Evolutionary conservation across 2,329 filamentous ascomycete genomes (phyloP), one percentile per base, ranked within the genome.

Genomic region (Hymenoscyphus fructigenus): DNA sequence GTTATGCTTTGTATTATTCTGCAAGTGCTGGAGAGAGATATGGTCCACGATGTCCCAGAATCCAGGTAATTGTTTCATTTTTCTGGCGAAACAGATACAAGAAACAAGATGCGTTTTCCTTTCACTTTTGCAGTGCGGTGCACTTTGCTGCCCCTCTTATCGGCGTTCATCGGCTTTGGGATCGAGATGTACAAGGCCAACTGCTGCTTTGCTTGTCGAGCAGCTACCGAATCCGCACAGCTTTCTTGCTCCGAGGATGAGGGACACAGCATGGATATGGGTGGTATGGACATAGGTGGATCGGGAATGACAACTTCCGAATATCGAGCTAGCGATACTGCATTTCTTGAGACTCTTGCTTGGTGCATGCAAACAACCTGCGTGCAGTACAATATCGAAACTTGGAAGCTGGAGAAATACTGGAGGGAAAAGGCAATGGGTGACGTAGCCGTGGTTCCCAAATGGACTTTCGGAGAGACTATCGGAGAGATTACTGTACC

Each of bases 361-460:
- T 76, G 66, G 65, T 76, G 75, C 60, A 68, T 77, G 55, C 62
- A 69, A 23, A 60, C 57, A 14, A 71, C 66, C 38, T 77, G 75
- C 60, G 63, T 62, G 17, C 28, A 64, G 15, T 38, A 34, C 14
- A 55, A 67, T 7, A 62, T 71, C 5, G 56, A 65, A 5, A 55
- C 67, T 12, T 74, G 64, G 61, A 65, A 67, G 32, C 59, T 74
- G 14, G 71, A 75, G 64, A 53, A 61, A 7, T 73, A 69, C 61
- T 75, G 74, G 75, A n/a, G 69, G 15, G 63, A 65, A 1, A 32
- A 71, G 44, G 65, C 65, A 15, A 73, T 72, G 1, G 69, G 67
- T 3, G 62, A 70, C 57, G 15, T 44, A 26, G 59, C 62, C 9
- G 65, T 72, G 4, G 34, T 47, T 12, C 64, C 72, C 12, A 74